These are phyloP conservation scores for Neohortaea acidophila DNA, from an alignment of 495 filamentous ascomycete species.

Conservation along the genomic window DNA sequence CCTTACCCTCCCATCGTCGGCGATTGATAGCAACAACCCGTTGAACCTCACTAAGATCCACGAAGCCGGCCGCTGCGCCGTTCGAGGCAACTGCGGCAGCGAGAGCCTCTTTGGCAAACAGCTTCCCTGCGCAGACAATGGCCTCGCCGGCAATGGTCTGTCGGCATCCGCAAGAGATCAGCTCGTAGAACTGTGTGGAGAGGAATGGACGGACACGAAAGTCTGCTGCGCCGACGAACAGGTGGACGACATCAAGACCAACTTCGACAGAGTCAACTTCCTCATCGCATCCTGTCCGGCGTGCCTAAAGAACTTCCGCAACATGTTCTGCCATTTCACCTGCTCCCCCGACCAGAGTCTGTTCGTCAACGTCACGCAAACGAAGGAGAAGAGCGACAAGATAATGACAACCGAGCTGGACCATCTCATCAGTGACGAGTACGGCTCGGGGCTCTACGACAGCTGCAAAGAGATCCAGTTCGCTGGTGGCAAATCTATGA, in stretches of 20 bases:
- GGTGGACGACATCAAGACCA: conserved; percentile 62
- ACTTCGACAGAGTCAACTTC: conserved; percentile 70
- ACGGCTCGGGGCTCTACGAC: conserved; percentile 79
- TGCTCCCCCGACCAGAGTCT: conserved; percentile 93
- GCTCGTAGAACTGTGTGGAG: conserved; percentile 71
- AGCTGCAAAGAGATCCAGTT: conserved; percentile 98
- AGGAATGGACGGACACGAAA: conserved; percentile 63
- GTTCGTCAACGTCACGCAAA: conserved; percentile 83
- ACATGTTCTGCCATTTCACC: conserved; percentile 93
- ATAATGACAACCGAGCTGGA: conserved; percentile 71
- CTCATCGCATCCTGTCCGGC: conserved; percentile 88
- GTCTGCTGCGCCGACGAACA: conserved; percentile 79
- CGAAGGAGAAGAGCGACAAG: conserved; percentile 49
- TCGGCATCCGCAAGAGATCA: no score
- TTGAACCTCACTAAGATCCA: conserved; percentile 46
- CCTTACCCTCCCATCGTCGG: no score
- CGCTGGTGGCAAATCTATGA: conserved; percentile 80
- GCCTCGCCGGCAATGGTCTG: conserved; percentile 49
- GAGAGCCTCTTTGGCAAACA: conserved; percentile 74
- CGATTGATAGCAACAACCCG: conserved; percentile 2
- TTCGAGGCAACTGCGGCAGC: conserved; percentile 81
- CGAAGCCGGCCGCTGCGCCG: conserved; percentile 77
- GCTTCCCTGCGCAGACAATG: conserved; percentile 91
- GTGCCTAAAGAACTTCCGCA: conserved; percentile 93
- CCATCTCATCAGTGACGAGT: conserved; percentile 73